These are phyloP conservation scores for Solanum lycopersicoides DNA, from an alignment of 257 asterid species.

Conservation along the genomic window DNA sequence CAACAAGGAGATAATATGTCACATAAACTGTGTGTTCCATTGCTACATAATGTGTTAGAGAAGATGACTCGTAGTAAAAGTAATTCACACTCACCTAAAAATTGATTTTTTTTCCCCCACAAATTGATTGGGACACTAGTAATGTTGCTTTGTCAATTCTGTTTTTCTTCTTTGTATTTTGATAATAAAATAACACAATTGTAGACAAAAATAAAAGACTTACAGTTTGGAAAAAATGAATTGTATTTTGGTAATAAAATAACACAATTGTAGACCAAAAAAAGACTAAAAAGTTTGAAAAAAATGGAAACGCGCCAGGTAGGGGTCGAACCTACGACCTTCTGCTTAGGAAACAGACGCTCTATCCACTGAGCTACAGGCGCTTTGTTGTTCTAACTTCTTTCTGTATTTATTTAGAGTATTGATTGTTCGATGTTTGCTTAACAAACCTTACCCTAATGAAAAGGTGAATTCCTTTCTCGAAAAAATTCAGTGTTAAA, in stretches of 20 bases:
- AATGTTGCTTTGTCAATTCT: neutral
- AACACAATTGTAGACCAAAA: too few relatives aligned
- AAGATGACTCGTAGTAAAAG: constrained; percentile 8
- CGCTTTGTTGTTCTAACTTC: constrained; percentile 11
- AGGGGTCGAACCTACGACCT: constrained; percentile 97
- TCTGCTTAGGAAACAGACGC: constrained; percentile 99
- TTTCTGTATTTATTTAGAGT: too few relatives aligned
- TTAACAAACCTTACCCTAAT: neutral
- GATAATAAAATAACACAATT: neutral
- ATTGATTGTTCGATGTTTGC: too few relatives aligned
- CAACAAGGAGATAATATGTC: constrained; percentile 10
- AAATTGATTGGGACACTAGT: neutral
- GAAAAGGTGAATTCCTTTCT: neutral
- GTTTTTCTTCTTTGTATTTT: neutral
- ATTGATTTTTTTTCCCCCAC: neutral
- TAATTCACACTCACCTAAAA: neutral
- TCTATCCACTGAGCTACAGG: constrained; percentile 99
- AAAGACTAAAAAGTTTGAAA: too few relatives aligned
- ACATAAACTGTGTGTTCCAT: constrained; percentile 19
- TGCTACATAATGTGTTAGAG: neutral
- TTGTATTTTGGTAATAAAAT: too few relatives aligned
- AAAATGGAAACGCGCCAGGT: constrained; percentile 62
- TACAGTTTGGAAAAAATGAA: too few relatives aligned
- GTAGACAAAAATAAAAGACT: too few relatives aligned
- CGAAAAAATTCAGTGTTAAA: neutral